Conservation (phyloP, 305 asterid genomes). For the Petunia hybrid region DNA sequence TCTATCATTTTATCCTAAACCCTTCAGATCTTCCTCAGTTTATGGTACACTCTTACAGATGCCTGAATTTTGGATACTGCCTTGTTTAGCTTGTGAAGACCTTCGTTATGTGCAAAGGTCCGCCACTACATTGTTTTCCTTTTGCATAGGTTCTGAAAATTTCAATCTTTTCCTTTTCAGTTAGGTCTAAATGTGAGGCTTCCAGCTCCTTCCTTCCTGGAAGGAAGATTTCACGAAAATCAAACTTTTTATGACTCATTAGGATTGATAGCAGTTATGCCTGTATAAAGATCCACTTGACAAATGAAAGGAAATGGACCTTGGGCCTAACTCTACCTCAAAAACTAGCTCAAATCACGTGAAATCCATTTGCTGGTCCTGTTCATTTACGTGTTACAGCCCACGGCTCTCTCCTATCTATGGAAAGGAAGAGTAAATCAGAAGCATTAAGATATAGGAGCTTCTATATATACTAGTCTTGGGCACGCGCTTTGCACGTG, state of each 20-base stretch:
- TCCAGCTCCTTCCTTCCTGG: neutral
- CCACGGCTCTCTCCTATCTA: neutral
- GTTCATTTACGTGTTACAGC: neutral
- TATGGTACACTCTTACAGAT: neutral
- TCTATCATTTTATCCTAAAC: neutral
- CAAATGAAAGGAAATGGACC: too few relatives aligned
- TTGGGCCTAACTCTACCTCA: too few relatives aligned
- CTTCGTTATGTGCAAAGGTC: neutral
- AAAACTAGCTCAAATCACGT: neutral
- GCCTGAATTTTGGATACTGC: neutral
- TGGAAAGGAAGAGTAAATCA: neutral
- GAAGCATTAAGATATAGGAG: neutral
- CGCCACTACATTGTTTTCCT: neutral
- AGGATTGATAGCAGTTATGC: too few relatives aligned
- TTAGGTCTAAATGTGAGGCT: constrained; percentile 1
- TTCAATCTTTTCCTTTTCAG: neutral
- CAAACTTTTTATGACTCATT: too few relatives aligned
- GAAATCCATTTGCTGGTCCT: neutral
- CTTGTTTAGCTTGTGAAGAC: neutral
- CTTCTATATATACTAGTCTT: too few relatives aligned
- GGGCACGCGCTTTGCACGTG: too few relatives aligned
- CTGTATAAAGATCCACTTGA: too few relatives aligned
- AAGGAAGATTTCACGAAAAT: neutral
- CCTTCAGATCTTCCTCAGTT: neutral
- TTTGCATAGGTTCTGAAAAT: neutral